phyloP scores from a whole-genome alignment of 352 stramenopile genomes.

The Phytophthora nicotianae region DNA sequence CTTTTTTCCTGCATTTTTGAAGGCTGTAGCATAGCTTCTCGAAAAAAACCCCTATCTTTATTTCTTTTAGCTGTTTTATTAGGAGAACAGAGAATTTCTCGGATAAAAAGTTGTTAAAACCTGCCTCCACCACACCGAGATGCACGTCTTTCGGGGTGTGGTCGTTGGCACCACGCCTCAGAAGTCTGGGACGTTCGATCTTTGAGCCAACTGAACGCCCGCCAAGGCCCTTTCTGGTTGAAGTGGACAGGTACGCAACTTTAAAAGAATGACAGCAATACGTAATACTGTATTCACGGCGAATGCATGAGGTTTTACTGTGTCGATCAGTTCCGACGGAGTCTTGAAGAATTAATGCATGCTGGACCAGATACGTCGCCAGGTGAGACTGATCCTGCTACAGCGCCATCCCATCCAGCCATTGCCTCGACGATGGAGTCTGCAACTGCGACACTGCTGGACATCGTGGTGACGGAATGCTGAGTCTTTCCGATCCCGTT shows the following conservation, averaged over 20 bases:
- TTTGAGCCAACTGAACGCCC: constrained; percentile 18
- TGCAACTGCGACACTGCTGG: constrained; percentile 13
- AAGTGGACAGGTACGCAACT: not conserved
- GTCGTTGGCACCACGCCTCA: not conserved
- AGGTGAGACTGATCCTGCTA: not conserved
- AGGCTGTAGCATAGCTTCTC: not conserved
- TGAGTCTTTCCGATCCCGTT: constrained; percentile 36
- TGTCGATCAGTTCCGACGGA: not conserved
- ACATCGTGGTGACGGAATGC: constrained; percentile 15
- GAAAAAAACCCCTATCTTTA: not conserved
- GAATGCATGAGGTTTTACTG: too few species aligned
- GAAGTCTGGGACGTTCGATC: not conserved
- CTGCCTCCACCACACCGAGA: not conserved
- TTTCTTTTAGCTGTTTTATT: constrained; percentile 1
- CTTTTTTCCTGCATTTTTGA: not conserved
- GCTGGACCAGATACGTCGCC: constrained; percentile 25
- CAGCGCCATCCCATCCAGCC: not conserved
- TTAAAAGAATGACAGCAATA: not conserved
- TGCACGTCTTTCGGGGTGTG: constrained; percentile 5
- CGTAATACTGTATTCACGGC: not conserved
- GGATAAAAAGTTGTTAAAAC: not conserved
- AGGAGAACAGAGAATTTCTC: not conserved
- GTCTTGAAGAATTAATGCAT: constrained; percentile 1
- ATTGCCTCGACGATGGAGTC: constrained; percentile 5
- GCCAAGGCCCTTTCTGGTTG: constrained; percentile 16